Evolutionary conservation across 345 rosid genomes (phyloP).

Genomic region (Acer campestre): DNA sequence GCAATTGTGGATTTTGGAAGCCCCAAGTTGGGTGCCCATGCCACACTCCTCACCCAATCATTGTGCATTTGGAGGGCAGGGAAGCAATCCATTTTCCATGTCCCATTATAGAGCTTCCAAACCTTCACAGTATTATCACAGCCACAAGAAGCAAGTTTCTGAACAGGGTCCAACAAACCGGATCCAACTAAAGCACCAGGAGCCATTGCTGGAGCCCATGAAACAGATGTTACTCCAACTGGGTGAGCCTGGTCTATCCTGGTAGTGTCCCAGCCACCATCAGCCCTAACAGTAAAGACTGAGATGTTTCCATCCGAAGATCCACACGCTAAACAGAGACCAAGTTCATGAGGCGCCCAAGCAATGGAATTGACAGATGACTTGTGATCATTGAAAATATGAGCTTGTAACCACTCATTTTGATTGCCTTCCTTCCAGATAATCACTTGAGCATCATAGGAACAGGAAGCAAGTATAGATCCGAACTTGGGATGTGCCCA

Average conservation of each 20-base stretch:
- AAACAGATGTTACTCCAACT: constrained; percentile 19
- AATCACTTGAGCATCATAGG: constrained; percentile 19
- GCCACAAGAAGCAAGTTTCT: constrained; percentile 13
- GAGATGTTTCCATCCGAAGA: constrained; percentile 21
- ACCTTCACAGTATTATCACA: constrained; percentile 22
- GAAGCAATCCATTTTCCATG: constrained; percentile 20
- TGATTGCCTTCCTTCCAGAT: constrained; percentile 21
- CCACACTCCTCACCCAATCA: constrained; percentile 22
- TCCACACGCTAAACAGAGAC: constrained; percentile 21
- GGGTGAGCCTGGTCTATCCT: constrained; percentile 20
- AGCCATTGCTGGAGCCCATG: constrained; percentile 23
- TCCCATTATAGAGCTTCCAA: constrained; percentile 13
- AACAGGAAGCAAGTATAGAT: constrained; percentile 17
- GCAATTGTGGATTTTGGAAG: constrained; percentile 23
- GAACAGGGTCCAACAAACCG: constrained; percentile 17
- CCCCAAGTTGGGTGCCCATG: constrained; percentile 25
- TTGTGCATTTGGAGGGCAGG: constrained; percentile 18
- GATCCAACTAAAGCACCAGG: constrained; percentile 21
- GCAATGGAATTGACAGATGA: constrained; percentile 21
- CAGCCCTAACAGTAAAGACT: constrained; percentile 13
- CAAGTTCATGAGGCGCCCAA: constrained; percentile 22
- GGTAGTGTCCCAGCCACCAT: constrained; percentile 18
- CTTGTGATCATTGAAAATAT: constrained; percentile 19
- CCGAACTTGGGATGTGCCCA: constrained; percentile 23
- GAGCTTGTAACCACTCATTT: constrained; percentile 19